A percentile compares a stretch with the other conserved stretches of the same genome.
These are phyloP conservation scores for Blepharisma stoltei DNA, from an alignment of 73 alveolate species.

Conservation along the genomic window DNA sequence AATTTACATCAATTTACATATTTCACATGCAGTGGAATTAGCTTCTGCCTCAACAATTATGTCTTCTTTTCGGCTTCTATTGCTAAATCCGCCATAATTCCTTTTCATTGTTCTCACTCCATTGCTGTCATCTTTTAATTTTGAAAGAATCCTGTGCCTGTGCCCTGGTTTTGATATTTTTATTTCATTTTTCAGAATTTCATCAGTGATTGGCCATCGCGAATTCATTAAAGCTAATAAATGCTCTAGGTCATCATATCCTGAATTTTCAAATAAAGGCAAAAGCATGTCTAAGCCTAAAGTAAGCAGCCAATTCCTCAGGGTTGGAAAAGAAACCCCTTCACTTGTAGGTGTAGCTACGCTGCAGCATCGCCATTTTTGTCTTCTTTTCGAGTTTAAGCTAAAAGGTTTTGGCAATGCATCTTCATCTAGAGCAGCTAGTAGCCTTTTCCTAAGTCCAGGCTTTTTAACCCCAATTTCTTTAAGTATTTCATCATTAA, in stretches of 20 bases:
- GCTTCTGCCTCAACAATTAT: too few relatives aligned
- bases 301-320: background rate
- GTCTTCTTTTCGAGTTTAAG: background rate
- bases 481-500: background rate
- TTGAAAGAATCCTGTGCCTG: conserved; percentile 29
- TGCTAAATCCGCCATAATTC: too few relatives aligned
- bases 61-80: too few relatives aligned
- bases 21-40: too few relatives aligned
- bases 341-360: background rate
- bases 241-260: conserved; percentile 30
- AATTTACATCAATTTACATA: too few relatives aligned
- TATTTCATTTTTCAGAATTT: background rate
- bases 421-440: background rate
- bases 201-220: conserved; percentile 14
- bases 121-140: conserved; percentile 9
- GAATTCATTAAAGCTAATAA: conserved; percentile 16
- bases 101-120: too few relatives aligned
- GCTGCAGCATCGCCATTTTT: background rate
- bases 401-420: background rate
- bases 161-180: conserved; percentile 11
- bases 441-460: background rate
- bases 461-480: conserved; percentile 13
- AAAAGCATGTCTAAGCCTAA: background rate
- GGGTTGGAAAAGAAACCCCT: background rate
- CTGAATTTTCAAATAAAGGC: background rate